Percentiles rank a stretch among this genome's conserved stretches.
phyloP scores from a whole-genome alignment of 345 rosid genomes.

The Populus tremula region DNA sequence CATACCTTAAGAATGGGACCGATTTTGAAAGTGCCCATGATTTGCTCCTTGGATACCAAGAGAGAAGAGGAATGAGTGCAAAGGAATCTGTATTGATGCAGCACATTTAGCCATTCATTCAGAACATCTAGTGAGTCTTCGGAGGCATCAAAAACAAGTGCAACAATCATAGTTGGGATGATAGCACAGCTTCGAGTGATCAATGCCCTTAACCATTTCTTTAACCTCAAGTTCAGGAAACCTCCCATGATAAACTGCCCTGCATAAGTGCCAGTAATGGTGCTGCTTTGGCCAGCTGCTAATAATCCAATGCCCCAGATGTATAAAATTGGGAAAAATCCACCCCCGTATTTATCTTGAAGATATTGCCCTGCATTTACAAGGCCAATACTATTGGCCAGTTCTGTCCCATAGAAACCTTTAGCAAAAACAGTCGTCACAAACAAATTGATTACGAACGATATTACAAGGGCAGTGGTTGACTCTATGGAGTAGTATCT shows the following conservation, averaged over 20 bases:
- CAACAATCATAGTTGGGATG: conserved; percentile 78
- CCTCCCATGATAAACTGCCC: conserved; percentile 99
- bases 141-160: conserved; percentile 66
- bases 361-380: conserved; percentile 88
- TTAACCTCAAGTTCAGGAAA: conserved; percentile 75
- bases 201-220: conserved; percentile 90
- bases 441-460: conserved; percentile 82
- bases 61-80: conserved; percentile 81
- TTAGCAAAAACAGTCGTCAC: conserved; percentile 89
- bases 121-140: conserved; percentile 67
- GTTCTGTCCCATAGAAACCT: conserved; percentile 72
- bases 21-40: conserved; percentile 83
- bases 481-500: conserved; percentile 87
- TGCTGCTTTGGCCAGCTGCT: conserved; percentile 97
- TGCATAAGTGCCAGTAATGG: conserved; percentile 86
- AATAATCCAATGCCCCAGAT: conserved; percentile 87
- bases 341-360: conserved; percentile 84
- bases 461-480: conserved; percentile 60
- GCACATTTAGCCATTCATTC: conserved; percentile 90
- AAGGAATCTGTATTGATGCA: conserved; percentile 89
- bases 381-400: conserved; percentile 73
- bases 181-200: conserved; percentile 88
- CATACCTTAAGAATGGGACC: conserved; percentile 70
- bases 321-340: conserved; percentile 78
- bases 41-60: conserved; percentile 75